Percentiles rank a stretch among this genome's conserved stretches.
These are phyloP conservation scores for Narthecium ossifragum DNA, from an alignment of 106 monocot genomes.

Conservation along the genomic window DNA sequence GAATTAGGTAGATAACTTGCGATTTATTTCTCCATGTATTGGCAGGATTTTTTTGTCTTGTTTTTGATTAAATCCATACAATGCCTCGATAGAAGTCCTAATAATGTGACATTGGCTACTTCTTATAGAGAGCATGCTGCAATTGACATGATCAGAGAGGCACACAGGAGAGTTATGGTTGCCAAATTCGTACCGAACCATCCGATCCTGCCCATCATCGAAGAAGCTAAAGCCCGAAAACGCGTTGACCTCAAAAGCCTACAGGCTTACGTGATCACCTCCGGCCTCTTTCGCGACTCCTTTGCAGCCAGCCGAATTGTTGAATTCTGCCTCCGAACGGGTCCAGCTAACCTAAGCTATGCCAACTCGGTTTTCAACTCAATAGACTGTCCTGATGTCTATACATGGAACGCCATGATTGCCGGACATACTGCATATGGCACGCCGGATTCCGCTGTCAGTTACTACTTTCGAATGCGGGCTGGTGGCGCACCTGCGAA, in stretches of 20 bases:
- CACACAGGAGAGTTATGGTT: too few species aligned
- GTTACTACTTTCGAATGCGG: conserved; percentile 51
- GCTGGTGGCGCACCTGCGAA: conserved; percentile 25
- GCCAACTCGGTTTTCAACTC: conserved; percentile 26
- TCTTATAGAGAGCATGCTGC: too few species aligned
- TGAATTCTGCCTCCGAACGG: conserved; percentile 27
- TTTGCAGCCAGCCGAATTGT: conserved; percentile 46
- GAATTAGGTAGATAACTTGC: too few species aligned
- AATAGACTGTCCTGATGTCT: conserved; percentile 34
- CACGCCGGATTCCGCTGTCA: conserved; percentile 7
- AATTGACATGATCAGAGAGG: too few species aligned
- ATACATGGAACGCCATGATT: conserved; percentile 62
- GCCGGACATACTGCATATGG: conserved; percentile 13
- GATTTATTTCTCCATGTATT: too few species aligned
- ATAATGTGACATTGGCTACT: too few species aligned
- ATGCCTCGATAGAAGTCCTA: too few species aligned
- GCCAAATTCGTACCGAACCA: conserved; percentile 17
- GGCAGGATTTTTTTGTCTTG: too few species aligned
- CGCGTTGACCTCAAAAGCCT: conserved; percentile 24
- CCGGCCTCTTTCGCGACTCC: conserved; percentile 42
- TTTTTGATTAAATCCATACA: too few species aligned
- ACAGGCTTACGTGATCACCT: conserved; percentile 38
- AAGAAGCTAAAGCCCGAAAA: background rate
- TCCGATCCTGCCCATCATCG: conserved; percentile 19
- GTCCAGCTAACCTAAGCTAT: conserved; percentile 10